These are phyloP conservation scores for Fagus sylvatica DNA, from an alignment of 306 rosid species.

Conservation along the genomic window DNA sequence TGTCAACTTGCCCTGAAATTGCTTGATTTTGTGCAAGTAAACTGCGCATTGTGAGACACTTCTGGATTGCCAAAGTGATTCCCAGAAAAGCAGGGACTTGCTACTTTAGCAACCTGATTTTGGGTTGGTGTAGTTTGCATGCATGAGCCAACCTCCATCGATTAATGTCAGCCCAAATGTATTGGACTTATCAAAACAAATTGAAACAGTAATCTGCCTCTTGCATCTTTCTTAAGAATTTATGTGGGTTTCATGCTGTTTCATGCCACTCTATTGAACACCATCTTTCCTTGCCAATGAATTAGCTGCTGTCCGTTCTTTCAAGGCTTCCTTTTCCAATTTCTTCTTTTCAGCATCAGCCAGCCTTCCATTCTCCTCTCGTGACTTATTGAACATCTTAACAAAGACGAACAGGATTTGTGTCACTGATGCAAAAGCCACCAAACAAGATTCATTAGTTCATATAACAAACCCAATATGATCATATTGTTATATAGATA, in stretches of 20 bases:
- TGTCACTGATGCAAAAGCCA: slow-evolving; percentile 62
- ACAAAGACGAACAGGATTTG: slow-evolving; percentile 81
- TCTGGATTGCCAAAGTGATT: neutral
- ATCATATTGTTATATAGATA: neutral
- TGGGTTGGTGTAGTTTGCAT: neutral
- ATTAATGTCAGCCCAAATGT: neutral
- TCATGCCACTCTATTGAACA: slow-evolving; percentile 25
- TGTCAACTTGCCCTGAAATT: neutral
- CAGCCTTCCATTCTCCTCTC: slow-evolving; percentile 82
- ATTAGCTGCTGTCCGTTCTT: slow-evolving; percentile 60
- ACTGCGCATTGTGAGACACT: neutral
- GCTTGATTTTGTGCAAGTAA: neutral
- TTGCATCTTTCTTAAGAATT: neutral
- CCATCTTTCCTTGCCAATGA: slow-evolving; percentile 40
- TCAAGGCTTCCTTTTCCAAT: slow-evolving; percentile 88
- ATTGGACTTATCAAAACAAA: neutral
- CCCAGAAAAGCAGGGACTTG: neutral
- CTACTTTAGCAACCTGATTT: neutral
- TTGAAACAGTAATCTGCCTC: neutral
- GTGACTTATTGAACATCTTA: slow-evolving; percentile 85
- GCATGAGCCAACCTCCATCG: neutral
- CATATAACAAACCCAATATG: neutral
- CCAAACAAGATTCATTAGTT: slow-evolving; percentile 1
- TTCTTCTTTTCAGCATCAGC: slow-evolving; percentile 92
- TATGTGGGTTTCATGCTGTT: slow-evolving; percentile 2